Base-by-base conservation (phyloP, 2,329 filamentous ascomycete species). In the Scytalidium lignicola region DNA sequence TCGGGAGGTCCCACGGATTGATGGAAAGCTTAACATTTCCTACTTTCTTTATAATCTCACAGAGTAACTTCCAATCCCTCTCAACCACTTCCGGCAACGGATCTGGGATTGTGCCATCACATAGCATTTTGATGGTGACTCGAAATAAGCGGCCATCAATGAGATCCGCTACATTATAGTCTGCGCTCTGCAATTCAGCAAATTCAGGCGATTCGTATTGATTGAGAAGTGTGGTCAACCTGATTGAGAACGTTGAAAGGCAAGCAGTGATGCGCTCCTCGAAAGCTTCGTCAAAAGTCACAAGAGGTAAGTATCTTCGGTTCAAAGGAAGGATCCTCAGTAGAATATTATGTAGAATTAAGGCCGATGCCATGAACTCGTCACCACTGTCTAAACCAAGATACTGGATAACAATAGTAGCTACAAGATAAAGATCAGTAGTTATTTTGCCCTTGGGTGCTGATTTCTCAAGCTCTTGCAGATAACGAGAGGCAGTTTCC, bases 101-200 rank as follows among this genome's bases (percentile, higher is more conserved):
- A 19, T 49, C 50, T 18, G 51, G 41, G 6, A 62, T 47, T 12
- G 52, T 44, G 15, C 55, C 48, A 12, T 60, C 50, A 22, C 53
- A 56, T 53, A 65, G 55, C 15, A 57, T 54, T 52, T 63, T 59
- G 9, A 65, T 55, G 10, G 58, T 51, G 13, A 51, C 53, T 37
- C 63, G 57, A 29, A 65, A 58, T 5, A 79, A 57, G 37, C 78
- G 69, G 6, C 80, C 80, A 61, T 83, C 80, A 13, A 83, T 60
- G 5, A 79, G 62, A 59, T 84, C 80, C 15, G n/a, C n/a, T n/a
- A n/a, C n/a, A n/a, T n/a, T n/a, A n/a, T n/a, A n/a, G n/a, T n/a
- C n/a, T n/a, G n/a, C n/a, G n/a, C n/a, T n/a, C n/a, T n/a, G n/a
- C n/a, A n/a, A n/a, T n/a, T n/a, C n/a, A n/a, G n/a, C n/a, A n/a